Conservation (phyloP, 2,329 filamentous ascomycete genomes). For the Fusarium buxicola region DNA sequence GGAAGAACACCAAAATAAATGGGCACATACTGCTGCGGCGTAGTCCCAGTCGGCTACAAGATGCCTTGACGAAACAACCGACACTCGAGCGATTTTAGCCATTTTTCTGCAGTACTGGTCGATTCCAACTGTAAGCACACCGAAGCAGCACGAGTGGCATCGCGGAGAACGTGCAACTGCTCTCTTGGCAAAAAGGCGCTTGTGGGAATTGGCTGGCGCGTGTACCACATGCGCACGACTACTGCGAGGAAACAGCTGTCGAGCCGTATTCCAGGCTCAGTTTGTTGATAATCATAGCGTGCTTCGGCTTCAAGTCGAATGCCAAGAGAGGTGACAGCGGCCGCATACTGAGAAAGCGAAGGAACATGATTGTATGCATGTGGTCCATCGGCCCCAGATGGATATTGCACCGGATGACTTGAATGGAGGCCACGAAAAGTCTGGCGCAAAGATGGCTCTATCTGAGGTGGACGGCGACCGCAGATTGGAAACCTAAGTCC, state of each 20-base stretch:
- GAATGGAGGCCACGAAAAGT: too few species aligned
- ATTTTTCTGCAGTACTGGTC: neutral
- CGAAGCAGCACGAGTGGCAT: neutral
- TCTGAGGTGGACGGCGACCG: neutral
- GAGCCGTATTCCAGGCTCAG: neutral
- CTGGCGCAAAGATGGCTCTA: neutral
- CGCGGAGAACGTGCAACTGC: too few species aligned
- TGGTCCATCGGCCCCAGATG: too few species aligned
- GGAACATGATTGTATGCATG: too few species aligned
- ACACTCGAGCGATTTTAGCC: neutral
- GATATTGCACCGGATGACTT: too few species aligned
- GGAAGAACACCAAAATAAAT: too few species aligned
- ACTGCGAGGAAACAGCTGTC: neutral
- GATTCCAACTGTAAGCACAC: neutral
- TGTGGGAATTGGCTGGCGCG: neutral
- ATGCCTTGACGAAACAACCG: neutral
- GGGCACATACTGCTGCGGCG: too few species aligned
- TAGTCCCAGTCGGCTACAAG: neutral
- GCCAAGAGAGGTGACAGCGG: neutral
- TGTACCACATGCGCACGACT: neutral
- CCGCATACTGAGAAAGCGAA: too few species aligned
- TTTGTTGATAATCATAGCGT: neutral
- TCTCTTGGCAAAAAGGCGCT: neutral
- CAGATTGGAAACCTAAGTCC: neutral
- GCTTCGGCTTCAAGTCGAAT: neutral